phyloP scores from a whole-genome alignment of 306 rosid species.

The Styphnolobium japonicum region DNA sequence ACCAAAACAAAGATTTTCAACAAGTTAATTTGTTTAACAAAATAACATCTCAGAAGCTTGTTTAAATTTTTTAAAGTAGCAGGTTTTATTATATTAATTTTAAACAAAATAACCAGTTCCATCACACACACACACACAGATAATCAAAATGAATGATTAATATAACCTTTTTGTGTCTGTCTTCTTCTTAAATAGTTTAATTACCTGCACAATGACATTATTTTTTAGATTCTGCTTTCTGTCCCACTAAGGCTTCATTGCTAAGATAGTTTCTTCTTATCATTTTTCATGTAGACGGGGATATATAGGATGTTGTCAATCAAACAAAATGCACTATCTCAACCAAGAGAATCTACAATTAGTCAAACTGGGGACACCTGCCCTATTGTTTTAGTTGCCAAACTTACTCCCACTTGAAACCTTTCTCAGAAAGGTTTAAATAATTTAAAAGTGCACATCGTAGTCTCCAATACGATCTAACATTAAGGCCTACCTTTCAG shows the following conservation, averaged over 20 bases:
- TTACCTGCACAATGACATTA: neutral
- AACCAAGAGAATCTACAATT: neutral
- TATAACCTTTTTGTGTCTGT: neutral
- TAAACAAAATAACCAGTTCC: too few species aligned
- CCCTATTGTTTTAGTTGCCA: conserved; percentile 11
- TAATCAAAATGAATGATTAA: neutral
- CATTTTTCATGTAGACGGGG: neutral
- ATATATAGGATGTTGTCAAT: neutral
- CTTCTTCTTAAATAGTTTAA: neutral
- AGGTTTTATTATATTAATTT: too few species aligned
- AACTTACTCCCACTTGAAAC: conserved; percentile 13
- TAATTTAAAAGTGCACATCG: neutral
- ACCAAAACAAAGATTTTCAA: too few species aligned
- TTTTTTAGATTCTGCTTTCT: neutral
- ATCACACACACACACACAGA: too few species aligned
- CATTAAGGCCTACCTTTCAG: neutral
- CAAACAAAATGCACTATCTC: neutral
- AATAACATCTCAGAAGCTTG: neutral
- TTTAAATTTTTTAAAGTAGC: too few species aligned
- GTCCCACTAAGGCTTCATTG: neutral
- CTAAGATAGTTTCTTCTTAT: neutral
- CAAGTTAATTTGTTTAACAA: neutral
- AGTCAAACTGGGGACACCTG: neutral
- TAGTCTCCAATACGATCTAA: neutral
- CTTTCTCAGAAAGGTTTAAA: neutral